These are phyloP conservation scores for Phaeosphaeriaceae sp. DNA, from an alignment of 2,329 filamentous ascomycete genomes.

Conservation along the genomic window DNA sequence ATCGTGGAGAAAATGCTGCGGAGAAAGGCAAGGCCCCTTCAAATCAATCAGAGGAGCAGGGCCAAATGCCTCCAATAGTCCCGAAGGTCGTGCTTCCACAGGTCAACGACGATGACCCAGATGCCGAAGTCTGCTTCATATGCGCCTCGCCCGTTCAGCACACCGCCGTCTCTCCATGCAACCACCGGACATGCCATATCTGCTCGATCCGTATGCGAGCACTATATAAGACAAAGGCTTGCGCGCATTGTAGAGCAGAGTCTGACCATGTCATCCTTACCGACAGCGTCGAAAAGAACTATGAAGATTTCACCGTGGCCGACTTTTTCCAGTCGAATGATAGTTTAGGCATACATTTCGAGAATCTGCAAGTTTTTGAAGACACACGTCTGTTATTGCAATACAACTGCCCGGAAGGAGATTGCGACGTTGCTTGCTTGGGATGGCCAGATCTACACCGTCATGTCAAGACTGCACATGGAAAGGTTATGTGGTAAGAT, in stretches of 20 bases:
- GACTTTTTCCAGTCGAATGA: constrained; percentile 82
- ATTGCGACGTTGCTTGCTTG: constrained; percentile 84
- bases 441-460: constrained; percentile 79
- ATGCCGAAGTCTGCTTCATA: constrained; percentile 89
- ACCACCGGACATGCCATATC: constrained; percentile 96
- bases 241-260: constrained; percentile 89
- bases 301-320: constrained; percentile 75
- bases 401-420: constrained; percentile 90
- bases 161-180: constrained; percentile 89
- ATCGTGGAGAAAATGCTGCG: constrained; percentile 27
- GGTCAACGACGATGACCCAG: constrained; percentile 46
- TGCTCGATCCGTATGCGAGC: constrained; percentile 90
- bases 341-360: constrained; percentile 90
- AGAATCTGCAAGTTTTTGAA: constrained; percentile 85
- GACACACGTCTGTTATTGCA: constrained; percentile 86
- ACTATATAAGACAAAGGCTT: constrained; percentile 94
- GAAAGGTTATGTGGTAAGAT: constrained; percentile 79
- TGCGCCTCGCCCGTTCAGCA: constrained; percentile 91
- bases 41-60: constrained; percentile 13
- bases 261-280: constrained; percentile 89
- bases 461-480: constrained; percentile 81
- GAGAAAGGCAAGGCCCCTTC: constrained; percentile 39
- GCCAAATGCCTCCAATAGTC: constrained; percentile 8
- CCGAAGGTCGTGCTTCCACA: constrained; percentile 11
- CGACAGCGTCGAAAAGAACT: constrained; percentile 80